Base-by-base conservation (phyloP, 805 yeast species). In the Cyberlindnera mrakii region DNA sequence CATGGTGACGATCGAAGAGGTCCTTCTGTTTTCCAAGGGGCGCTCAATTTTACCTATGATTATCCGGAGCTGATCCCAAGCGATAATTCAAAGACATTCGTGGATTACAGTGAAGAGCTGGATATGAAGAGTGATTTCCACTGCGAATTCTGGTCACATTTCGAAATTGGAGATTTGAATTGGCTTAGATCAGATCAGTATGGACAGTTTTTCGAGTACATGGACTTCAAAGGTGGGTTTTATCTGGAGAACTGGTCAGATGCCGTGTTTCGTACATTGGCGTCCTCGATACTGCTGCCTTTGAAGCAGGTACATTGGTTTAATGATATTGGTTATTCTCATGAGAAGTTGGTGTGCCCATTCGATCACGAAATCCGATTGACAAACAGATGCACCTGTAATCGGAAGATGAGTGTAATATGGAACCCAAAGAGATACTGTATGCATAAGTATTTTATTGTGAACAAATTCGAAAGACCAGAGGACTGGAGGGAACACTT, bases 211-310 rank as follows among this genome's bases (percentile, higher is more conserved):
- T 84, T 83, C 57, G 64, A 81, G 16, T 67, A 64, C 55, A 65
- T 85, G 38, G 95, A 85, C 59, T 48, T 61, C 35, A 57, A 74
- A 3, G 93, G 93, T 42, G 95, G 93, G 1, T 85, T 85, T 59
- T 85, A 75, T 60, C 80, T 82, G 58, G 91, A 86, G 64, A 70
- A 93, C 48, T 86, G 95, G 95, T 91, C 93, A 15, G 95, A 84
- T 60, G 90, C 91, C 0, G 89, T 91, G 5, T 76, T 85, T 10
- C 90, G 83, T 60, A 75, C 91, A 0, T 72, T 85, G 36, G 90
- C 82, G 6, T 80, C 79, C 3, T 63, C 86, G 1, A 58, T 81
- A 36, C 71, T 82, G 48, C 59, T 80, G 33, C 72, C 75, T 43
- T 65, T 67, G 47, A 64, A 68, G 25, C 71, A 80, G 53, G 51